phyloP scores from a whole-genome alignment of 2,329 filamentous ascomycete species.

The Arthroderma sp. region DNA sequence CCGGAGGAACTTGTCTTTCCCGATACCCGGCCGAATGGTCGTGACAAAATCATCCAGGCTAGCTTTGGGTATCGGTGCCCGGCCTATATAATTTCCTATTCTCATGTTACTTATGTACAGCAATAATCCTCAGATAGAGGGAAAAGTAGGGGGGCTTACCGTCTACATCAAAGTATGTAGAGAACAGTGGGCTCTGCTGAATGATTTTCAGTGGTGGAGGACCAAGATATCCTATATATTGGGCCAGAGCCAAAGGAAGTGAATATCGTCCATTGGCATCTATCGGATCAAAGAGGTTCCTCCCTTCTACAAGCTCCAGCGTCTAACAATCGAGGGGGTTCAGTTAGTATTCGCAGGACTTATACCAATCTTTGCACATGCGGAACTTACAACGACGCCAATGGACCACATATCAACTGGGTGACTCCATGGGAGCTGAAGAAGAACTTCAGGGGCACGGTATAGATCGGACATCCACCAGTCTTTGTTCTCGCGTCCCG shows the following conservation, averaged over 20 bases:
- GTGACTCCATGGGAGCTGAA: constrained; percentile 18
- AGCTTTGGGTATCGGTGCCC: constrained; percentile 15
- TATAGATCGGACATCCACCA: constrained; percentile 21
- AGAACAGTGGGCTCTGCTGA: constrained; percentile 15
- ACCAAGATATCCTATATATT: constrained; percentile 22
- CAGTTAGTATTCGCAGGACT: no score
- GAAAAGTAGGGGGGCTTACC: background rate
- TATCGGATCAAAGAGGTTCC: constrained; percentile 21
- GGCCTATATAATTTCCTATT: constrained; percentile 16
- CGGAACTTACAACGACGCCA: constrained; percentile 18
- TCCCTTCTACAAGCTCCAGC: constrained; percentile 21
- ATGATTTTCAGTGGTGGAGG: constrained; percentile 19
- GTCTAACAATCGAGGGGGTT: constrained; percentile 12
- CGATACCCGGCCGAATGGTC: constrained; percentile 16
- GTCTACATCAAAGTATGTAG: constrained; percentile 16
- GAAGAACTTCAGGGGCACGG: constrained; percentile 18
- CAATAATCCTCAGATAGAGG: background rate
- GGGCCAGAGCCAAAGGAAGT: constrained; percentile 18
- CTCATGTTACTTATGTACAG: background rate
- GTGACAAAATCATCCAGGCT: constrained; percentile 15
- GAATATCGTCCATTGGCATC: constrained; percentile 19
- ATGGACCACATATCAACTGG: constrained; percentile 20
- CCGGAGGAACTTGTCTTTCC: constrained; percentile 18
- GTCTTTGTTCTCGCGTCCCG: constrained; percentile 8
- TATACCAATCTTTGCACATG: background rate